Evolutionary conservation across 345 rosid genomes (phyloP).

Genomic region (Anacardium occidentale): DNA sequence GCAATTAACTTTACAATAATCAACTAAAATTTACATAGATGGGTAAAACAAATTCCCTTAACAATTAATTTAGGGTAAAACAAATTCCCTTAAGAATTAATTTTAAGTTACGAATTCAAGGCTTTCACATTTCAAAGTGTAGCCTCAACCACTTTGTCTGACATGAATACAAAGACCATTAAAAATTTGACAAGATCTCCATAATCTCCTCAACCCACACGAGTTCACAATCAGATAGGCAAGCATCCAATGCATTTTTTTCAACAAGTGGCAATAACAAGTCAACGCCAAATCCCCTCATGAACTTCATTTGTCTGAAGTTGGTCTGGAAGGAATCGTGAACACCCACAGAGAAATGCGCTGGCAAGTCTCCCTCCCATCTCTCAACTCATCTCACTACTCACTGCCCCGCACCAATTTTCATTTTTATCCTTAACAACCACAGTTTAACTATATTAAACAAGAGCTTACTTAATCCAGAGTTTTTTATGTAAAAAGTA

Average conservation of each 20-base stretch:
- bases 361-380: slow-evolving; percentile 7
- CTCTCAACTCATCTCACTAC: background rate
- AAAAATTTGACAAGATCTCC: background rate
- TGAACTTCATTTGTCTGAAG: slow-evolving; percentile 1
- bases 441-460: too few species aligned
- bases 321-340: background rate
- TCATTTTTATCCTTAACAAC: background rate
- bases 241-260: background rate
- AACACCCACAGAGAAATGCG: background rate
- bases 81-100: too few species aligned
- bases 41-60: background rate
- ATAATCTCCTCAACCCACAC: slow-evolving; percentile 8
- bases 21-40: background rate
- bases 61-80: too few species aligned
- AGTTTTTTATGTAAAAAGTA: too few species aligned
- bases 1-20: too few species aligned
- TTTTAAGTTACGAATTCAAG: background rate
- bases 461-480: background rate
- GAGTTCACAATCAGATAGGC: slow-evolving; percentile 7
- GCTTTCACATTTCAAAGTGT: too few species aligned
- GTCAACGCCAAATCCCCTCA: slow-evolving; percentile 14
- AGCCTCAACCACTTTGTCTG: background rate
- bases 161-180: background rate
- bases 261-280: slow-evolving; percentile 2
- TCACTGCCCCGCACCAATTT: background rate